phyloP scores from a whole-genome alignment of 176 grass and related monocot species.

The Cymbopogon citratus region DNA sequence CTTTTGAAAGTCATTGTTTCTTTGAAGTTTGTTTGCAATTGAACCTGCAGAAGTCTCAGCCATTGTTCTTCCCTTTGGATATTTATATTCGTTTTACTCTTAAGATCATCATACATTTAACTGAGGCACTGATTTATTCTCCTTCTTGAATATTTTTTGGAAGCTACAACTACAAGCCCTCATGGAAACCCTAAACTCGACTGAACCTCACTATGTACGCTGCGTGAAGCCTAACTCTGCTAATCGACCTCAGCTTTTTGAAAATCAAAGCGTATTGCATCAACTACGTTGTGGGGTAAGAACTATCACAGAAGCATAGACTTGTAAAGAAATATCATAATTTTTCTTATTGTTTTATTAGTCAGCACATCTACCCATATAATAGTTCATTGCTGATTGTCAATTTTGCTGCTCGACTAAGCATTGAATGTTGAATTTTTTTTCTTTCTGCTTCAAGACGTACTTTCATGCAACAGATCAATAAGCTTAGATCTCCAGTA shows the following conservation, averaged over 20 bases:
- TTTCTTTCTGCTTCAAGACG: constrained; percentile 3
- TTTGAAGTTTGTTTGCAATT: constrained; percentile 17
- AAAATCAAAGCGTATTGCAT: too few relatives aligned
- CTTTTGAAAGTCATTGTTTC: neutral
- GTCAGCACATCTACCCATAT: neutral
- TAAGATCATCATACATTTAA: too few relatives aligned
- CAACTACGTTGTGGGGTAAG: too few relatives aligned
- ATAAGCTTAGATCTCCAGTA: neutral
- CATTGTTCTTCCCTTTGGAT: neutral
- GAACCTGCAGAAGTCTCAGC: neutral
- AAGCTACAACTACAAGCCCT: too few relatives aligned
- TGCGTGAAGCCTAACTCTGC: too few relatives aligned
- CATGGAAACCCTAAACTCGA: too few relatives aligned
- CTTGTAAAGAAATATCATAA: neutral
- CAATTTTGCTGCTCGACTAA: neutral
- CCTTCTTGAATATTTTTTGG: too few relatives aligned
- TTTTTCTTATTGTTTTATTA: constrained; percentile 13
- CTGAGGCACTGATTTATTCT: too few relatives aligned
- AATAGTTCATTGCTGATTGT: neutral
- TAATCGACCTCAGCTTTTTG: too few relatives aligned
- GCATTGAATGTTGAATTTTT: constrained; percentile 6
- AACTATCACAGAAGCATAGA: neutral
- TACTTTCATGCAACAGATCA: neutral
- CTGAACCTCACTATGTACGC: too few relatives aligned
- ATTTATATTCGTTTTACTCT: too few relatives aligned